Evolutionary conservation across 306 rosid species (phyloP).

Genomic region (Medicago arabica): DNA sequence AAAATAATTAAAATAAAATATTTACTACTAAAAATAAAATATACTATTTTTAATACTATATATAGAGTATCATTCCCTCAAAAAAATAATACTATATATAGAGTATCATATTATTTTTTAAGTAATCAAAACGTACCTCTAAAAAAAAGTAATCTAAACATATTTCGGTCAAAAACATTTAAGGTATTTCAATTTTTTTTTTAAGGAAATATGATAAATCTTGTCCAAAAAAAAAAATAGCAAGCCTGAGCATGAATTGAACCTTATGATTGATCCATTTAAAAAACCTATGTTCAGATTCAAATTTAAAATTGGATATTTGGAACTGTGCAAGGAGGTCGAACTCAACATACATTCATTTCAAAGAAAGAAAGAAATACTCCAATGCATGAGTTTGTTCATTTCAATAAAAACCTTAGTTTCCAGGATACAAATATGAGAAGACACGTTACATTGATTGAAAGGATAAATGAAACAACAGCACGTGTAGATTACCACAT

Average conservation of each 20-base stretch:
- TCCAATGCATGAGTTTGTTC: background rate
- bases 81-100: too few relatives aligned
- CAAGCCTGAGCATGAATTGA: background rate
- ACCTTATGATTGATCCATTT: constrained; percentile 12
- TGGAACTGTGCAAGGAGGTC: background rate
- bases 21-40: too few relatives aligned
- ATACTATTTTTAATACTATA: too few relatives aligned
- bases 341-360: constrained; percentile 15
- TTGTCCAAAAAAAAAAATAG: background rate
- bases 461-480: constrained; percentile 28
- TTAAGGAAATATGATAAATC: too few relatives aligned
- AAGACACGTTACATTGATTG: background rate
- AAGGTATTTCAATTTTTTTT: too few relatives aligned
- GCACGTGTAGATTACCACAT: constrained; percentile 66
- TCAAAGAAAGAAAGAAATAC: background rate
- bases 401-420: constrained; percentile 4
- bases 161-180: too few relatives aligned
- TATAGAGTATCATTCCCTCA: too few relatives aligned
- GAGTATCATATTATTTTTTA: too few relatives aligned
- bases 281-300: background rate
- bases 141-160: too few relatives aligned
- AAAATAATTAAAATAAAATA: too few relatives aligned
- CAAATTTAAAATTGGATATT: constrained; percentile 5
- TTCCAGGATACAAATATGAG: constrained; percentile 11
- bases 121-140: too few relatives aligned